phyloP scores from a whole-genome alignment of 2,329 filamentous ascomycete genomes.

The Monosporascus sp. region DNA sequence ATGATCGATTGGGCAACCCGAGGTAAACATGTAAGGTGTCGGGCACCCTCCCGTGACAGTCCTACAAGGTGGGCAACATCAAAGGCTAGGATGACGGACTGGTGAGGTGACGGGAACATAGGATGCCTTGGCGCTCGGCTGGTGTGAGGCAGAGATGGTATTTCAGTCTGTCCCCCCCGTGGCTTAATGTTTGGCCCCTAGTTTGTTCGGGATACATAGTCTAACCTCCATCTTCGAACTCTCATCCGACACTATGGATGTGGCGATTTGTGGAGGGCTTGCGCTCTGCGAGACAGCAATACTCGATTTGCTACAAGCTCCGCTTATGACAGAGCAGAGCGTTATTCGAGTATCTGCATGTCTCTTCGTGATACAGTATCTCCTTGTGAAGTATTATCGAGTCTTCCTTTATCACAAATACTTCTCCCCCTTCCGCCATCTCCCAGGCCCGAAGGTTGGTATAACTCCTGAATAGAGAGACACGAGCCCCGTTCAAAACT shows the following conservation, averaged over 20 bases:
- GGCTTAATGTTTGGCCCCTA: too few species aligned
- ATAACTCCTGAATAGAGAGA: neutral
- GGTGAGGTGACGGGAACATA: too few species aligned
- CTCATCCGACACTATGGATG: neutral
- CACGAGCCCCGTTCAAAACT: too few species aligned
- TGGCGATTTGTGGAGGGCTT: neutral
- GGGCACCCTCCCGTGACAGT: too few species aligned
- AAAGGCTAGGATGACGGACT: too few species aligned
- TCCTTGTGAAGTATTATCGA: conserved; percentile 9
- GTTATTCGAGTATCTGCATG: neutral
- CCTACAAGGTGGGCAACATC: too few species aligned
- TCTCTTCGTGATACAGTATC: conserved; percentile 10
- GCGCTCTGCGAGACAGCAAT: neutral
- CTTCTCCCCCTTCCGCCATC: conserved; percentile 13
- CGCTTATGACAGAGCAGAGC: neutral
- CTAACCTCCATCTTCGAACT: neutral
- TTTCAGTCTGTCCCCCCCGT: too few species aligned
- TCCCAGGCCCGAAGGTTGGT: conserved; percentile 12
- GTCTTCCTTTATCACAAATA: conserved; percentile 13
- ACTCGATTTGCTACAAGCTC: neutral
- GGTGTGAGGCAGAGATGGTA: too few species aligned
- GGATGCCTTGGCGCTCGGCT: too few species aligned
- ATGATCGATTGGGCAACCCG: too few species aligned
- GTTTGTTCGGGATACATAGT: too few species aligned
- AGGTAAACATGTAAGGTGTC: too few species aligned